These are phyloP conservation scores for Podaxis sp. DNA, from an alignment of 768 basidiomycete genomes.

Conservation along the genomic window DNA sequence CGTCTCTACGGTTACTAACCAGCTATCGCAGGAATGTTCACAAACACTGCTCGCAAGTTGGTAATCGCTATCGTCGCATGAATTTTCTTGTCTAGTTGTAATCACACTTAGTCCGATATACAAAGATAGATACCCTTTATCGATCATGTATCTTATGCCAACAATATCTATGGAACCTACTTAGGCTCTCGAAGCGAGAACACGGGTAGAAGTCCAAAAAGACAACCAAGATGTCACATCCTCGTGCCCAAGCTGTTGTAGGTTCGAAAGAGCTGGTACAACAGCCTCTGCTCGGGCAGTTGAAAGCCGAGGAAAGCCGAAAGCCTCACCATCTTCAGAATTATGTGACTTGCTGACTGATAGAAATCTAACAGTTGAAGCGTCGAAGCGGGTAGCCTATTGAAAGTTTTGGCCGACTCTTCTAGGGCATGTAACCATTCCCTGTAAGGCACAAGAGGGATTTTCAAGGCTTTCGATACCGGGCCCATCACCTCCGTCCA, in stretches of 20 bases:
- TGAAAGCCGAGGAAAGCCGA: conserved; percentile 23
- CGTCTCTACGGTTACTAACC: conserved; percentile 2
- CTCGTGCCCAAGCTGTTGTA: conserved; percentile 10
- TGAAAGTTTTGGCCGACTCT: conserved; percentile 9
- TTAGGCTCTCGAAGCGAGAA: not conserved
- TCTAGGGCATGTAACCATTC: conserved; percentile 31
- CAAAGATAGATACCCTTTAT: conserved; percentile 1
- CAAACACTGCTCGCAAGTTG: conserved; percentile 43
- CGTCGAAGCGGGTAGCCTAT: conserved; percentile 23
- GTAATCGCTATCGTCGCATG: conserved; percentile 24
- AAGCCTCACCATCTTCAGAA: conserved; percentile 22
- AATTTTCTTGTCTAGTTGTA: not conserved
- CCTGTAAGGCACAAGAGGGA: conserved; percentile 31
- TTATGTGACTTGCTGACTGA: conserved; percentile 17
- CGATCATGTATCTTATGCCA: conserved; percentile 2
- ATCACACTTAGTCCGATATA: not conserved
- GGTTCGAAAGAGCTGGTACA: conserved; percentile 11
- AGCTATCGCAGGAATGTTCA: conserved; percentile 41
- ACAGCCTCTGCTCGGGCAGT: conserved; percentile 13
- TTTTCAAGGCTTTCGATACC: conserved; percentile 22
- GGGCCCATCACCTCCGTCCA: conserved; percentile 23
- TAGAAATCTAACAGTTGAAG: conserved; percentile 30
- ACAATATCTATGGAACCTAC: not conserved
- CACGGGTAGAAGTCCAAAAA: conserved; percentile 16
- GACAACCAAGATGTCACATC: conserved; percentile 19